Evolutionary conservation across 2,329 filamentous ascomycete species (phyloP).

Genomic region (Pseudopithomyces maydicus): DNA sequence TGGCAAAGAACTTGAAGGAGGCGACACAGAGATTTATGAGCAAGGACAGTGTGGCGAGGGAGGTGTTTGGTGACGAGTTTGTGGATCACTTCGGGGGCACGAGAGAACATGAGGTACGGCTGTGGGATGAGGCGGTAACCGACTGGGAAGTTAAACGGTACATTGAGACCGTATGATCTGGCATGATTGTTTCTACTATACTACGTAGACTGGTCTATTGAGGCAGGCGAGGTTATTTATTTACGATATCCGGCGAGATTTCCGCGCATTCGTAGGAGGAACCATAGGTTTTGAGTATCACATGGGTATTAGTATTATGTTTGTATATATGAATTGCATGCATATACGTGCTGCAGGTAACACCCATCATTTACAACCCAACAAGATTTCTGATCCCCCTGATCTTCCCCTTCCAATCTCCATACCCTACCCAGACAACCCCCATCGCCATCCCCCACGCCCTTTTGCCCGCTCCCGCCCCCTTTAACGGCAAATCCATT

Average conservation of each 20-base stretch:
- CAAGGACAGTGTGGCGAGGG: conserved; percentile 82
- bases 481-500: conserved; percentile 77
- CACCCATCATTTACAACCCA: conserved; percentile 22
- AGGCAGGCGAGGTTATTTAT: not conserved
- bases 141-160: conserved; percentile 75
- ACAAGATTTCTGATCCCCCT: conserved; percentile 48
- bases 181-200: too few relatives aligned
- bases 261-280: not conserved
- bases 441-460: conserved; percentile 52
- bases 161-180: conserved; percentile 40
- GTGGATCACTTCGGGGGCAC: conserved; percentile 95
- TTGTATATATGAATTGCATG: not conserved
- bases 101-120: conserved; percentile 83
- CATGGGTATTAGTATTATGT: conserved; percentile 5
- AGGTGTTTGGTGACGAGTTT: conserved; percentile 93
- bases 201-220: not conserved
- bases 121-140: conserved; percentile 96
- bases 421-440: conserved; percentile 56
- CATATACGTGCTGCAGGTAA: not conserved
- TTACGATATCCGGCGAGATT: conserved; percentile 8
- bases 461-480: conserved; percentile 34
- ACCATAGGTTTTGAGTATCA: not conserved
- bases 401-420: conserved; percentile 46
- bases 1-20: conserved; percentile 85
- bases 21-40: conserved; percentile 79